These are phyloP conservation scores for Circinella minor DNA, from an alignment of 371 early-diverging fungal genomes.

Conservation along the genomic window DNA sequence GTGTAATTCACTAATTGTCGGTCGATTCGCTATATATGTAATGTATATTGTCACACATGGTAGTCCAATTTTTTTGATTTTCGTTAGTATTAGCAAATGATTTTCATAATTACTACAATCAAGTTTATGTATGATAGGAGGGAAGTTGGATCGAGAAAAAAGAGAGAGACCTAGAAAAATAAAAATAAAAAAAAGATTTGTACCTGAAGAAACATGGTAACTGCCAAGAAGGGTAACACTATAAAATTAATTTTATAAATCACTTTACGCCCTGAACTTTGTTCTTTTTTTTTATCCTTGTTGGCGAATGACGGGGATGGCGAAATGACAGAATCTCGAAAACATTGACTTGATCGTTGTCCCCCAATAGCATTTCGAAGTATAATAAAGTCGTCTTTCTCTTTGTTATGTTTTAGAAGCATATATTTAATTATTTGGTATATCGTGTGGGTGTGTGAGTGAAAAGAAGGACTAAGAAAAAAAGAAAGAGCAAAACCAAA, in stretches of 20 bases:
- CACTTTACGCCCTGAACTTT: slow-evolving; percentile 1
- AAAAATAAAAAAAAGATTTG: background rate
- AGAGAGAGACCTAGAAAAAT: background rate
- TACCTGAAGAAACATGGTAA: slow-evolving; percentile 5
- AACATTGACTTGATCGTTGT: too few relatives aligned
- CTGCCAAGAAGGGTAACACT: slow-evolving; percentile 1
- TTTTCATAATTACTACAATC: background rate
- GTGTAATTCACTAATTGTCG: slow-evolving; percentile 4
- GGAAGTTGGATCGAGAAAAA: background rate
- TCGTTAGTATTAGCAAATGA: background rate
- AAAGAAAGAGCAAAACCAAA: too few relatives aligned
- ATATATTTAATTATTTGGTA: too few relatives aligned
- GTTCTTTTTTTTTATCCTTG: background rate
- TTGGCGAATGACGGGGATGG: background rate
- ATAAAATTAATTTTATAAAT: background rate
- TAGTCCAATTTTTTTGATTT: too few relatives aligned
- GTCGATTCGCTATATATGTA: slow-evolving; percentile 9
- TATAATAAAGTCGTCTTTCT: too few relatives aligned
- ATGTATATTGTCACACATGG: too few relatives aligned
- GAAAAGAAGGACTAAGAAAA: too few relatives aligned
- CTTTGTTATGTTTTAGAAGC: too few relatives aligned
- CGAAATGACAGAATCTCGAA: background rate
- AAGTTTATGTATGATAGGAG: background rate
- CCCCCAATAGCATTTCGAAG: too few relatives aligned
- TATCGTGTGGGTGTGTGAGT: too few relatives aligned